phyloP scores from a whole-genome alignment of 2,329 filamentous ascomycete genomes.

The Cercospora sojina region DNA sequence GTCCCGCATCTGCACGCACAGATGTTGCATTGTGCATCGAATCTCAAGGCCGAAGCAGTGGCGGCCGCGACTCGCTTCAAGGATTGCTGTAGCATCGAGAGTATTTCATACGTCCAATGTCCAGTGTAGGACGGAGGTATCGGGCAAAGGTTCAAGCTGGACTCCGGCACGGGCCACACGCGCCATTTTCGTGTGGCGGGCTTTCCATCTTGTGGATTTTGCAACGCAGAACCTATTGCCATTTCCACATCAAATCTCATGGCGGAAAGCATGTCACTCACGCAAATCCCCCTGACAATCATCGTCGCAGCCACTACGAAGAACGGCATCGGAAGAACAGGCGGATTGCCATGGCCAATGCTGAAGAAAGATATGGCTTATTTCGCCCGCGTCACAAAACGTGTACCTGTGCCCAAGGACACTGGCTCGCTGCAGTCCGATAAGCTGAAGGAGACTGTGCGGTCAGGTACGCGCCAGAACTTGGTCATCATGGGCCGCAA shows the following conservation, averaged over 20 bases:
- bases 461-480: constrained; percentile 38
- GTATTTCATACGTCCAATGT: neutral
- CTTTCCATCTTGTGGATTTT: neutral
- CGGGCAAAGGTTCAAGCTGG: constrained; percentile 6
- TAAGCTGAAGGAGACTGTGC: constrained; percentile 23
- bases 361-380: constrained; percentile 92
- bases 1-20: constrained; percentile 26
- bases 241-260: constrained; percentile 12
- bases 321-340: constrained; percentile 81
- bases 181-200: neutral
- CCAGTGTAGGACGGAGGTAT: neutral
- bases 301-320: constrained; percentile 87
- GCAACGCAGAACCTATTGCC: neutral
- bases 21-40: constrained; percentile 14
- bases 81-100: constrained; percentile 25
- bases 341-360: constrained; percentile 82
- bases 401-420: constrained; percentile 56
- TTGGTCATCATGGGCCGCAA: constrained; percentile 97
- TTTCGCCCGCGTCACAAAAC: constrained; percentile 85
- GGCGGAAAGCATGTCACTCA: constrained; percentile 33
- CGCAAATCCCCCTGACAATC: constrained; percentile 63
- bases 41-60: neutral
- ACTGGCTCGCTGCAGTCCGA: constrained; percentile 32
- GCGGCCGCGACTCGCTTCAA: constrained; percentile 16
- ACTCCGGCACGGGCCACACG: neutral